Percentiles rank a stretch among this genome's conserved stretches.
phyloP scores from a whole-genome alignment of 1,284 basidiomycete species.

The Tausonia pullulans region DNA sequence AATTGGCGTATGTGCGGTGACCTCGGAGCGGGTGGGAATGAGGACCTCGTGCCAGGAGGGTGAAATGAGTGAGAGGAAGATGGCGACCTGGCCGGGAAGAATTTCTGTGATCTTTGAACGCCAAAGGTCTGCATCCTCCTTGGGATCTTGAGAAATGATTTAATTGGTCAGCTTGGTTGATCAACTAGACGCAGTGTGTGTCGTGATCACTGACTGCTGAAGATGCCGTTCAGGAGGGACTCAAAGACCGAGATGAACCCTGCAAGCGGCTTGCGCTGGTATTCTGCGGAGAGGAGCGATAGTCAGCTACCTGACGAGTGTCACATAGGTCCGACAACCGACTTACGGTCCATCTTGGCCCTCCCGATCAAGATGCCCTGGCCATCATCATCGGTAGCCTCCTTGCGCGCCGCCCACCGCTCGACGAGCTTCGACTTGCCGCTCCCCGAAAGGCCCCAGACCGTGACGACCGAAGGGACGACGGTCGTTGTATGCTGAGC shows the following conservation, averaged over 20 bases:
- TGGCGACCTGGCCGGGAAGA: conserved; percentile 17
- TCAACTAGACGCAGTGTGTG: too few species aligned
- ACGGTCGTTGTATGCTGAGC: background rate
- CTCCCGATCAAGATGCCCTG: conserved; percentile 22
- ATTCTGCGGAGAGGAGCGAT: conserved; percentile 18
- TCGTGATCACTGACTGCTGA: conserved; percentile 17
- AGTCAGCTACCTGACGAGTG: too few species aligned
- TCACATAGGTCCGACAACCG: background rate
- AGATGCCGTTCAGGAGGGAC: conserved; percentile 25
- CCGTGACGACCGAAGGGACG: conserved; percentile 19
- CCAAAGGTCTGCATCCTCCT: conserved; percentile 26
- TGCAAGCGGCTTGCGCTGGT: conserved; percentile 25
- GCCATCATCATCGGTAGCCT: conserved; percentile 18
- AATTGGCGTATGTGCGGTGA: background rate
- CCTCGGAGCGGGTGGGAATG: conserved; percentile 13
- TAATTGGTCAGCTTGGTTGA: too few species aligned
- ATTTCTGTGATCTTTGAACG: conserved; percentile 19
- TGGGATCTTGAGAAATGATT: conserved; percentile 19
- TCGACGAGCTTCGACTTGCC: conserved; percentile 29
- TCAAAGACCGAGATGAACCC: conserved; percentile 31
- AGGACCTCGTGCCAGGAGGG: conserved; percentile 24
- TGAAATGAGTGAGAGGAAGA: conserved; percentile 26
- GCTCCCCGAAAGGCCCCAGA: conserved; percentile 27
- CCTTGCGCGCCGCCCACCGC: conserved; percentile 22
- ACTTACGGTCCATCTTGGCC: conserved; percentile 20